Evolutionary conservation across 1,139 yeast genomes (phyloP).

Genomic region (Taphrina pruni): DNA sequence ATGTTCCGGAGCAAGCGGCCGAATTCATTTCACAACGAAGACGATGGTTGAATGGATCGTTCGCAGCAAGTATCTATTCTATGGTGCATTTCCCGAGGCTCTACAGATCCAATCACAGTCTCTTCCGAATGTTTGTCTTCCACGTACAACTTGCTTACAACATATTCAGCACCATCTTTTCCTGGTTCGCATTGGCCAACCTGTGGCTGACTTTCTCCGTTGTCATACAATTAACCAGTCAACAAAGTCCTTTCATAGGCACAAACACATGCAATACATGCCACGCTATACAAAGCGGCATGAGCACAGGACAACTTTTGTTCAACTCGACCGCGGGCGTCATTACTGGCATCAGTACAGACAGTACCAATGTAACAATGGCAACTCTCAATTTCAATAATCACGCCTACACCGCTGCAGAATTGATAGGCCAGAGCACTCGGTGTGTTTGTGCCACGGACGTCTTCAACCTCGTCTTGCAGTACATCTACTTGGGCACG

Average conservation of each 20-base stretch:
- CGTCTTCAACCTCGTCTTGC: conserved; percentile 52
- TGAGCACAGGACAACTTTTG: conserved; percentile 10
- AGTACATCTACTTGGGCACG: conserved; percentile 52
- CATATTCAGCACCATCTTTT: conserved; percentile 66
- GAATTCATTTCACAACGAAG: conserved; percentile 97
- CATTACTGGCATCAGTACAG: conserved; percentile 12
- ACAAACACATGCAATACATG: conserved; percentile 46
- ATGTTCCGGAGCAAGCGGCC: conserved; percentile 88
- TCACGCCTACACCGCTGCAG: conserved; percentile 16
- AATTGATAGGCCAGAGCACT: conserved; percentile 39
- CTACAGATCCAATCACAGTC: conserved; percentile 79
- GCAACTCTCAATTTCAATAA: conserved; percentile 12
- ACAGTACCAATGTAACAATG: background rate
- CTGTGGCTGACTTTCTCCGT: conserved; percentile 77
- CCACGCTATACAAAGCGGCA: conserved; percentile 51
- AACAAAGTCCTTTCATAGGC: conserved; percentile 51
- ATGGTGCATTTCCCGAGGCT: conserved; percentile 73
- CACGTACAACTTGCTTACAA: conserved; percentile 81
- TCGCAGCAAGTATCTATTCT: conserved; percentile 90
- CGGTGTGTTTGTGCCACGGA: conserved; percentile 35
- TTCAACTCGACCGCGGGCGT: conserved; percentile 7
- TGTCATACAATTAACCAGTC: conserved; percentile 55
- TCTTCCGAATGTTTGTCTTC: conserved; percentile 70
- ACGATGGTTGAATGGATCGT: conserved; percentile 98
- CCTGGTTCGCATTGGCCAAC: conserved; percentile 84